Conservation (phyloP, 192 early-diverging fungal genomes). For the Coemansia javaensis region DNA sequence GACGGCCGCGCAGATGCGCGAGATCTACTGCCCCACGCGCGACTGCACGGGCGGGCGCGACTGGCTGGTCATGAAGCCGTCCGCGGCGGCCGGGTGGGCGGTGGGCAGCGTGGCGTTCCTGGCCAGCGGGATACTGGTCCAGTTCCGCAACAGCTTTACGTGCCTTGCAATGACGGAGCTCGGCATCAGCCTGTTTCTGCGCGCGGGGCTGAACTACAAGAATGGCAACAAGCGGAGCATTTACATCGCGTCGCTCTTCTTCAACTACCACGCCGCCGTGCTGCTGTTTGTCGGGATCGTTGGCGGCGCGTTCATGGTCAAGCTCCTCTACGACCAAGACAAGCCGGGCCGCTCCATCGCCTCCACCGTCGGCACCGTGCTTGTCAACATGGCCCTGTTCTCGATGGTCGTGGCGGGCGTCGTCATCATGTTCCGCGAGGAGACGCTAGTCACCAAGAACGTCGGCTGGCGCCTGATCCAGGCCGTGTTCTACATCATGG, state of each 20-base stretch:
- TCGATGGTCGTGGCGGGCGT: slow-evolving; percentile 1
- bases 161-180: slow-evolving; percentile 7
- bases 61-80: slow-evolving; percentile 25
- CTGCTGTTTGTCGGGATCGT: neutral
- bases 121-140: neutral
- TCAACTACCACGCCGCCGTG: slow-evolving; percentile 8
- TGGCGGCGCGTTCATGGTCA: neutral
- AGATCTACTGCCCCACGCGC: slow-evolving; percentile 15
- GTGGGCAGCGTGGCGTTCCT: slow-evolving; percentile 13
- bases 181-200: slow-evolving; percentile 18
- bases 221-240: slow-evolving; percentile 11
- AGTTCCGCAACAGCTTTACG: slow-evolving; percentile 1
- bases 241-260: slow-evolving; percentile 29
- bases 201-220: slow-evolving; percentile 13
- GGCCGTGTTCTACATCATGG: slow-evolving; percentile 10
- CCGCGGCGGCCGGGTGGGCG: slow-evolving; percentile 9
- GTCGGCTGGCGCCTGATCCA: slow-evolving; percentile 5
- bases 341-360: neutral
- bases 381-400: neutral
- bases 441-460: neutral
- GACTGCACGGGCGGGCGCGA: slow-evolving; percentile 15
- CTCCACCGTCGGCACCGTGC: neutral
- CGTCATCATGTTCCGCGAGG: slow-evolving; percentile 2
- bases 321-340: neutral
- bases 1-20: neutral